Base-by-base conservation (phyloP, 1,139 yeast genomes). In the Fermentozyma sake region DNA sequence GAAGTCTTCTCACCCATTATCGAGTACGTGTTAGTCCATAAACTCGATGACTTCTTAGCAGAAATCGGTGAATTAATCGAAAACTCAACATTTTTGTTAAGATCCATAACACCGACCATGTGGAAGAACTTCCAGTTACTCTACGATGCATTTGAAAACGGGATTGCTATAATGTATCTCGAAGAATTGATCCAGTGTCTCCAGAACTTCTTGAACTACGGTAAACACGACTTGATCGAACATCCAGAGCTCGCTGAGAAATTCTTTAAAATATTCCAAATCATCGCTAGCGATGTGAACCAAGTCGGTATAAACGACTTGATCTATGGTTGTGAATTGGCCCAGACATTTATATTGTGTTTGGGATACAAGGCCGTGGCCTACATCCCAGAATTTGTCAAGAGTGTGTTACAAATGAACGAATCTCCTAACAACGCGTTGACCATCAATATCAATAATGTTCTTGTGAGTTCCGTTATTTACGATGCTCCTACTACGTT, bases 31-130 rank as follows among this genome's bases (percentile, higher is more conserved):
- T 68, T 89, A 32, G 63, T 59, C 18, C 69, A 79, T 39, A 70
- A 71, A 28, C 59, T 85, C 49, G 85, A 81, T 38, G 95, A 86
- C 46, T 86, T 83, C 52, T 79, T 79, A 48, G 74, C 84, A 20
- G 97, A 91, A 53, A 71, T 79, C 22, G 77, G 87, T 39, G 95
- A 86, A 45, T 68, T 91, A 46, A 74, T 87, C 40, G 97, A 91
- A 46, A 86, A 85, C 52, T 76, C 93, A 16, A 76, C 93, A 0
- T 89, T 82, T 52, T 65, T 86, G 34, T 65, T 83, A 25, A 75
- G 93, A 50, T 50, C 62, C 8, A 78, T 91, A 12, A 75, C 89
- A 7, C 83, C 85, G 8, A 58, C 68, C 23, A 78, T 87, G 68
- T 89, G 97, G 96, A 67, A 68, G 26, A 59, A 79, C 23, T 77